Conservation (phyloP, 208 protist genomes). For the Tritrichomonas musculus region DNA sequence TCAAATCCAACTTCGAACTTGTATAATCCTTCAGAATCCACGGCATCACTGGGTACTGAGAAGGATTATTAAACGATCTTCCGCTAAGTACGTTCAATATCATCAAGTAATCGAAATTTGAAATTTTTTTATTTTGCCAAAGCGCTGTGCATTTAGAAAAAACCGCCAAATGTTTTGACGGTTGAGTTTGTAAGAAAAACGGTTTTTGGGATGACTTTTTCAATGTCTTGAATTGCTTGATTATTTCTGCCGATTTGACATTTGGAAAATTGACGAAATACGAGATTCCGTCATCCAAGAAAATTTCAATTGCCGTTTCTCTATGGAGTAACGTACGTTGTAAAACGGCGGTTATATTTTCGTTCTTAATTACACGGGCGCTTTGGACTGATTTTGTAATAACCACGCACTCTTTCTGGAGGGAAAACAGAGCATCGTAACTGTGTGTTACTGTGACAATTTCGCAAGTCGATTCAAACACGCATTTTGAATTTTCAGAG, state of each 20-base stretch:
- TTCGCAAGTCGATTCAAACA: not conserved
- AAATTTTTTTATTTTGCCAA: not conserved
- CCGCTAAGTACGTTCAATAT: not conserved
- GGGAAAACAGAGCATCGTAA: not conserved
- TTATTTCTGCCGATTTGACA: too few relatives aligned
- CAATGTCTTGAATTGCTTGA: too few relatives aligned
- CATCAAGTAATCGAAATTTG: constrained; percentile 5
- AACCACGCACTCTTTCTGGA: not conserved
- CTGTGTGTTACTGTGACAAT: not conserved
- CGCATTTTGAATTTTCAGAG: too few relatives aligned
- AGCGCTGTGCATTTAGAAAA: too few relatives aligned
- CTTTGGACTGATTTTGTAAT: not conserved
- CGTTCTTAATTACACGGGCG: not conserved
- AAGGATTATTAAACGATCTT: not conserved
- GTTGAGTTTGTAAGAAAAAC: too few relatives aligned
- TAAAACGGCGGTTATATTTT: not conserved
- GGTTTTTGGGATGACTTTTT: too few relatives aligned
- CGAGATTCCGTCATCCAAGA: not conserved
- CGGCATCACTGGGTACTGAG: not conserved
- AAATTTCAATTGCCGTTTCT: not conserved
- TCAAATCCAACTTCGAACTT: not conserved
- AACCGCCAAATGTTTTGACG: too few relatives aligned
- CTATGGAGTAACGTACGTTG: not conserved
- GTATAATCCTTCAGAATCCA: not conserved
- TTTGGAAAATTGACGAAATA: not conserved